Conservation (phyloP, 306 rosid species). For the Trichosanthes cucumerina region DNA sequence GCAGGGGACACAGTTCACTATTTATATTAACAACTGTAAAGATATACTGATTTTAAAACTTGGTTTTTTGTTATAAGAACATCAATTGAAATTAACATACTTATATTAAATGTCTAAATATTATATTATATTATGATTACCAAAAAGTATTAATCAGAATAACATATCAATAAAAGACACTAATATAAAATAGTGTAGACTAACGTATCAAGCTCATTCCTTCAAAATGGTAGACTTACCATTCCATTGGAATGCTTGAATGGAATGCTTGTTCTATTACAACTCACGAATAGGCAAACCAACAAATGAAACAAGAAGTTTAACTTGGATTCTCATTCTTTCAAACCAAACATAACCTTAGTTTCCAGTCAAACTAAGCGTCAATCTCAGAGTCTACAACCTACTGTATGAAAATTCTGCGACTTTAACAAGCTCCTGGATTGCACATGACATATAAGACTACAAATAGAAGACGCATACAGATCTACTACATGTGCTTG, state of each 20-base stretch:
- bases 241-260: not conserved
- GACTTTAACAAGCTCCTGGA: not conserved
- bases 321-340: not conserved
- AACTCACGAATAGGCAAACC: not conserved
- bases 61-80: not conserved
- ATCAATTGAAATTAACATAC: not conserved
- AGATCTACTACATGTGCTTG: not conserved
- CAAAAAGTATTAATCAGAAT: not conserved
- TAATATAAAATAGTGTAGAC: not conserved
- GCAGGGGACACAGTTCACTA: not conserved
- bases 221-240: not conserved
- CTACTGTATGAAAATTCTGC: not conserved
- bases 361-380: not conserved
- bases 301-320: not conserved
- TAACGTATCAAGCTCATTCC: not conserved
- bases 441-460: not conserved
- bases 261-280: not conserved
- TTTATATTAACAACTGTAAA: not conserved
- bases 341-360: not conserved
- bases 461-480: not conserved
- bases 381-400: not conserved
- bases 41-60: not conserved
- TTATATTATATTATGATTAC: not conserved
- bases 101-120: not conserved
- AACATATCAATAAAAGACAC: not conserved